Conservation (phyloP, 192 early-diverging fungal species). For the Coemansia sp. region DNA sequence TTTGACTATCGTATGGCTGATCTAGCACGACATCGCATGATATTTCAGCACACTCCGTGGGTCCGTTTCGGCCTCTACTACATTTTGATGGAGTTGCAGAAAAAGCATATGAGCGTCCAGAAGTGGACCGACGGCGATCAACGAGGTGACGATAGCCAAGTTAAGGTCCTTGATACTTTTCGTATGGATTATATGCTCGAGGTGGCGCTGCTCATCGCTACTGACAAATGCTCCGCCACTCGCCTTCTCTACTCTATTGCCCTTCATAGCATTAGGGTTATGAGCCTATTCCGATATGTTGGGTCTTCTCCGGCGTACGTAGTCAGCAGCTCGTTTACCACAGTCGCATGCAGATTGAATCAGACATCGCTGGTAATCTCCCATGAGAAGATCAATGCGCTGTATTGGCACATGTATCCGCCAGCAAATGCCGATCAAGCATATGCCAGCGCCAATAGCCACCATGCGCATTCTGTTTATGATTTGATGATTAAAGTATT, state of each 20-base stretch:
- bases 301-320: conserved; percentile 27
- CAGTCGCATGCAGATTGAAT: neutral
- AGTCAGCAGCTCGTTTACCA: conserved; percentile 17
- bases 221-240: conserved; percentile 29
- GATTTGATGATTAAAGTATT: conserved; percentile 13
- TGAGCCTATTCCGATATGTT: conserved; percentile 14
- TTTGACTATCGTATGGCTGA: conserved; percentile 24
- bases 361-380: conserved; percentile 6
- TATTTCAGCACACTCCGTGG: conserved; percentile 20
- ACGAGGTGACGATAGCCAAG: too few relatives aligned
- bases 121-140: conserved; percentile 8
- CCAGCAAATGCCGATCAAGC: neutral
- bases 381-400: conserved; percentile 5
- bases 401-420: conserved; percentile 20
- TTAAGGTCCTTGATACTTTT: too few relatives aligned
- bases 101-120: conserved; percentile 9
- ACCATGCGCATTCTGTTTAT: conserved; percentile 8
- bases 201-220: conserved; percentile 3
- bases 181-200: neutral
- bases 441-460: neutral
- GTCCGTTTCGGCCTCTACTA: conserved; percentile 26
- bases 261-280: conserved; percentile 26
- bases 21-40: conserved; percentile 21
- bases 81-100: conserved; percentile 13
- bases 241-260: conserved; percentile 19